These are phyloP conservation scores for Hygrocybe coccinea DNA, from an alignment of 768 basidiomycete species.

Conservation along the genomic window DNA sequence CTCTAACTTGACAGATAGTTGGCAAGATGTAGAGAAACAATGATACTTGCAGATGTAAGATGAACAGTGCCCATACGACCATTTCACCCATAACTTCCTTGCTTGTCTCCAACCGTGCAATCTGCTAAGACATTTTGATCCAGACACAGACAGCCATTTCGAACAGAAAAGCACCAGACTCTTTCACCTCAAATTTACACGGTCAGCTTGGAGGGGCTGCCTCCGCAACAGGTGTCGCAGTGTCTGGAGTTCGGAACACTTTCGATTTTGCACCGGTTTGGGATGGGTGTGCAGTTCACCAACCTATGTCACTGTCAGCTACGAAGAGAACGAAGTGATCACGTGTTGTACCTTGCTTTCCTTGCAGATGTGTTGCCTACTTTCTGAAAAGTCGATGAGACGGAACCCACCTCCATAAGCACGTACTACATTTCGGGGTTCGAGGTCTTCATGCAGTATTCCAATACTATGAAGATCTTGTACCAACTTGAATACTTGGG, in stretches of 20 bases:
- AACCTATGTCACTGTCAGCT: background rate
- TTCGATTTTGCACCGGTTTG: slow-evolving; percentile 9
- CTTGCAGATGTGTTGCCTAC: slow-evolving; percentile 14
- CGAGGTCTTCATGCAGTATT: slow-evolving; percentile 18
- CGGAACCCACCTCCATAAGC: slow-evolving; percentile 15
- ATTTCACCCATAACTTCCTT: too few relatives aligned
- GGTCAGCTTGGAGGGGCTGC: too few relatives aligned
- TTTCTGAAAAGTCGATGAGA: slow-evolving; percentile 19
- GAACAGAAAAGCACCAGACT: too few relatives aligned
- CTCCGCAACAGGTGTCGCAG: slow-evolving; percentile 21
- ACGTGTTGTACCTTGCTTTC: slow-evolving; percentile 10
- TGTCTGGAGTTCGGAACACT: slow-evolving; percentile 17
- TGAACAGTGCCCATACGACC: too few relatives aligned
- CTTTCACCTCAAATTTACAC: too few relatives aligned
- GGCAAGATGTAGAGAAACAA: too few relatives aligned
- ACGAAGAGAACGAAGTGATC: background rate
- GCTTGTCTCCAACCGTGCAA: too few relatives aligned
- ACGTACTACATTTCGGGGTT: slow-evolving; percentile 16
- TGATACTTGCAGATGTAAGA: too few relatives aligned
- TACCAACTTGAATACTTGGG: slow-evolving; percentile 10
- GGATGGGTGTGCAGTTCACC: slow-evolving; percentile 7
- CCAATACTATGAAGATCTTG: slow-evolving; percentile 16
- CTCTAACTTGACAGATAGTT: too few relatives aligned
- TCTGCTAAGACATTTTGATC: too few relatives aligned
- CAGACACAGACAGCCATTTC: too few relatives aligned